These are phyloP conservation scores for Aegle marmelos DNA, from an alignment of 345 rosid genomes.

Conservation along the genomic window DNA sequence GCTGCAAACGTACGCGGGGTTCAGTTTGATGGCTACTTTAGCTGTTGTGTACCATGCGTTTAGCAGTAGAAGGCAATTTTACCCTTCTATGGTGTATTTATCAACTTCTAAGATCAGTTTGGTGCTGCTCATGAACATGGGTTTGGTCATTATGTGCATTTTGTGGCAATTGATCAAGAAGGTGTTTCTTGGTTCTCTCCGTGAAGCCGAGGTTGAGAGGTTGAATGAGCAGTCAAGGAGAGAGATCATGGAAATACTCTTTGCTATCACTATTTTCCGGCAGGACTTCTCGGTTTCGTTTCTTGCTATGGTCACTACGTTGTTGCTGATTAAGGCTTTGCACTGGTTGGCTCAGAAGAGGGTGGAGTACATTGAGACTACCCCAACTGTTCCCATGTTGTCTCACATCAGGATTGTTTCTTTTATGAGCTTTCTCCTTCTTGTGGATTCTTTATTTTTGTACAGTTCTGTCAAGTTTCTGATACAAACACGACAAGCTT, in stretches of 20 bases:
- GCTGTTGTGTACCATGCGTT: constrained; percentile 79
- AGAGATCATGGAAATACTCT: constrained; percentile 93
- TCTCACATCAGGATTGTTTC: constrained; percentile 81
- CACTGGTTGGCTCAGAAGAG: constrained; percentile 99
- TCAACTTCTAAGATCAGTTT: constrained; percentile 86
- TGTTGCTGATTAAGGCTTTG: constrained; percentile 74
- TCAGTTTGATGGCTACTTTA: constrained; percentile 55
- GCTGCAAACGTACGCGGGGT: constrained; percentile 67
- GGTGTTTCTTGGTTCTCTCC: constrained; percentile 82
- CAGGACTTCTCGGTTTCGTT: constrained; percentile 84
- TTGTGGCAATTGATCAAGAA: constrained; percentile 76
- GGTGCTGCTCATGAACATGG: constrained; percentile 86
- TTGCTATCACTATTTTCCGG: constrained; percentile 86
- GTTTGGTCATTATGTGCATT: constrained; percentile 66
- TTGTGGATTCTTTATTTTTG: constrained; percentile 61
- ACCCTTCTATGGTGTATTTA: constrained; percentile 80
- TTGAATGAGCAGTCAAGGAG: constrained; percentile 94
- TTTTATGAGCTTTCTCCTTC: constrained; percentile 69
- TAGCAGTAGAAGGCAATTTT: constrained; percentile 78
- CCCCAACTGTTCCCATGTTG: constrained; percentile 67
- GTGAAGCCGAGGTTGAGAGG: constrained; percentile 95
- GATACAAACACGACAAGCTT: constrained; percentile 66
- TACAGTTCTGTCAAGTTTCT: constrained; percentile 58
- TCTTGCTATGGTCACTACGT: constrained; percentile 77
- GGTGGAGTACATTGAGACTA: constrained; percentile 93